Evolutionary conservation across 2,329 filamentous ascomycete genomes (phyloP).

Genomic region (Colletotrichum navitas): DNA sequence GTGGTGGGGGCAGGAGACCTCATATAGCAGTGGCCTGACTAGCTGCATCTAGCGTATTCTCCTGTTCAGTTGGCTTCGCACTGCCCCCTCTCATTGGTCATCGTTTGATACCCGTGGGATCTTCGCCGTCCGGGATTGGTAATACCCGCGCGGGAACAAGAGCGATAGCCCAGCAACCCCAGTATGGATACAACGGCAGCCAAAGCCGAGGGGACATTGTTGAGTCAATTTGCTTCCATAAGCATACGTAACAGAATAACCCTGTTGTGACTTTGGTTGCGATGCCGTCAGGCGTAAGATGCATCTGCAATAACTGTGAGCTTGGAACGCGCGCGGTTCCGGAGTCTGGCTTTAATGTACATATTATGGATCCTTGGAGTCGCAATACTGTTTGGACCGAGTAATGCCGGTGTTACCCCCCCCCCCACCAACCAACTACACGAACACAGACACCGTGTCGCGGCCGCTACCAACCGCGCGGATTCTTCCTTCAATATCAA

Average conservation of each 20-base stretch:
- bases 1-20: constrained; percentile 1
- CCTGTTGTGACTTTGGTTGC: neutral
- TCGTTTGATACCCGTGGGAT: neutral
- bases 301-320: neutral
- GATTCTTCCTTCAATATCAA: constrained; percentile 69
- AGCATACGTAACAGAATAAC: neutral
- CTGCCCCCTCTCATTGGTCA: constrained; percentile 17
- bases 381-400: neutral
- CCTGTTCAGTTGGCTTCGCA: constrained; percentile 6
- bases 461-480: constrained; percentile 64
- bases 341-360: neutral
- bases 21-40: constrained; percentile 12
- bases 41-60: neutral
- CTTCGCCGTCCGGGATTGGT: constrained; percentile 35
- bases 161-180: neutral
- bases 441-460: constrained; percentile 54
- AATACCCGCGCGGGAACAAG: constrained; percentile 40
- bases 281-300: neutral
- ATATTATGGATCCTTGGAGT: neutral
- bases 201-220: constrained; percentile 6
- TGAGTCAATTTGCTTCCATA: constrained; percentile 5
- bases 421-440: constrained; percentile 39
- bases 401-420: neutral
- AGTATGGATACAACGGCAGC: constrained; percentile 7
- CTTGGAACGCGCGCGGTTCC: constrained; percentile 6